Evolutionary conservation across 352 stramenopile species (phyloP).

Genomic region (Pseudoperonospora humuli): DNA sequence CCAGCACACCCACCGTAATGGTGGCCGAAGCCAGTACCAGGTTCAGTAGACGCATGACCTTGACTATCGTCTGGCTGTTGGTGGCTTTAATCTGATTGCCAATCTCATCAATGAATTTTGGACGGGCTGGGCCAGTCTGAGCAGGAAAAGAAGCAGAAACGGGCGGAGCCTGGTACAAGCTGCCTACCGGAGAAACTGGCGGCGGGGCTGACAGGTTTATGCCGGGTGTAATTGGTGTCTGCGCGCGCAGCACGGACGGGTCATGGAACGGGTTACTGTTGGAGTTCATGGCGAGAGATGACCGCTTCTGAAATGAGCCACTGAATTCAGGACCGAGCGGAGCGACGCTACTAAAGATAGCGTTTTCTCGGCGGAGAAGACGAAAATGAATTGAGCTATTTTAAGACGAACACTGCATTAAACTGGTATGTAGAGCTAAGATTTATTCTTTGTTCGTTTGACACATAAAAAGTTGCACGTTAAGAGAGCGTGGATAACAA

Average conservation of each 20-base stretch:
- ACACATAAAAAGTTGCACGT: too few relatives aligned
- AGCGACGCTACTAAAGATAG: too few relatives aligned
- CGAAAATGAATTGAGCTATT: too few relatives aligned
- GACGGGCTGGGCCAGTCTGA: constrained; percentile 11
- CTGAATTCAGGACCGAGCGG: too few relatives aligned
- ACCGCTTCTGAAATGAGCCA: neutral
- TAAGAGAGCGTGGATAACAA: too few relatives aligned
- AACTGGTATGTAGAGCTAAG: too few relatives aligned
- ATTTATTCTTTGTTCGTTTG: too few relatives aligned
- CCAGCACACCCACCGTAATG: constrained; percentile 56
- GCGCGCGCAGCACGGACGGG: constrained; percentile 33
- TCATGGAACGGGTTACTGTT: constrained; percentile 31
- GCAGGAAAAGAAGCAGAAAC: neutral
- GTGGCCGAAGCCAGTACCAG: constrained; percentile 66
- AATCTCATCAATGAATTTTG: constrained; percentile 84
- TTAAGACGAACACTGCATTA: too few relatives aligned
- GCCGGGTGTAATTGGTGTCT: constrained; percentile 12
- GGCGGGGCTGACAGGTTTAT: constrained; percentile 27
- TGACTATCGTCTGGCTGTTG: constrained; percentile 74
- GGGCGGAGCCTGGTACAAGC: constrained; percentile 27
- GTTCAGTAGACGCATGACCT: constrained; percentile 73
- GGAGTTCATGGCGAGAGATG: constrained; percentile 17
- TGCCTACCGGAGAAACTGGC: constrained; percentile 25
- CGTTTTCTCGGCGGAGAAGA: too few relatives aligned
- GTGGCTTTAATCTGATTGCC: constrained; percentile 74